These are phyloP conservation scores for Guyanaporus albipodus DNA, from an alignment of 768 basidiomycete species.

Conservation along the genomic window DNA sequence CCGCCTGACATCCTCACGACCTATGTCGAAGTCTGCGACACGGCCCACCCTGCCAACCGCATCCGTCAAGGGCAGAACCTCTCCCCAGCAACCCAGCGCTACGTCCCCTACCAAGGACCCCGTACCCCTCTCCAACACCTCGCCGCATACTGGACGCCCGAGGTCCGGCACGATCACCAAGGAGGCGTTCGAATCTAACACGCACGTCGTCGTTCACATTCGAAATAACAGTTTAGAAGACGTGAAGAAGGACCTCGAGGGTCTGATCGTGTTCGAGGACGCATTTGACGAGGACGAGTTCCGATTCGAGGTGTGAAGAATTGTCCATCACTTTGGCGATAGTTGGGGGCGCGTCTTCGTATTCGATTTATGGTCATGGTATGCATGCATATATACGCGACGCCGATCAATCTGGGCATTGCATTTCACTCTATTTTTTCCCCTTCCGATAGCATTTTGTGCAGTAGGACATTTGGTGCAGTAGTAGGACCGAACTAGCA, in stretches of 20 bases:
- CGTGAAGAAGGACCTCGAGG: conserved; percentile 31
- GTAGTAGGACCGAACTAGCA: too few species aligned
- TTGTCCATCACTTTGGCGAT: background rate
- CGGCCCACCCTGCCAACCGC: conserved; percentile 5
- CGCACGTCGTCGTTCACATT: conserved; percentile 15
- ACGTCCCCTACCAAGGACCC: background rate
- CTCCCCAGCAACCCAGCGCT: background rate
- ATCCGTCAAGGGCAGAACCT: conserved; percentile 9
- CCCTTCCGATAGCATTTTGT: conserved; percentile 11
- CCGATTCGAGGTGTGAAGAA: conserved; percentile 24
- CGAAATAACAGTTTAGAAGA: conserved; percentile 25
- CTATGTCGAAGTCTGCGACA: conserved; percentile 6
- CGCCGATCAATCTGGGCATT: conserved; percentile 2
- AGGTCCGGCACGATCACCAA: conserved; percentile 27
- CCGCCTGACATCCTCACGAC: conserved; percentile 10
- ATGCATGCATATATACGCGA: conserved; percentile 9
- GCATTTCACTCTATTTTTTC: too few species aligned
- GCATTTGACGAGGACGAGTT: conserved; percentile 29
- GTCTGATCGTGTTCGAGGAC: conserved; percentile 28
- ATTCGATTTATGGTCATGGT: conserved; percentile 15
- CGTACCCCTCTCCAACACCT: background rate
- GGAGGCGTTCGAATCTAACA: conserved; percentile 21
- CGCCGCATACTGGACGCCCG: conserved; percentile 6
- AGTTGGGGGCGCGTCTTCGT: background rate
- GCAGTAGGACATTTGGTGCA: conserved; percentile 5